Percentiles rank a stretch among this genome's conserved stretches.
Evolutionary conservation across 148 eudicot species (phyloP).

Genomic region (Chenopodium formosanum): DNA sequence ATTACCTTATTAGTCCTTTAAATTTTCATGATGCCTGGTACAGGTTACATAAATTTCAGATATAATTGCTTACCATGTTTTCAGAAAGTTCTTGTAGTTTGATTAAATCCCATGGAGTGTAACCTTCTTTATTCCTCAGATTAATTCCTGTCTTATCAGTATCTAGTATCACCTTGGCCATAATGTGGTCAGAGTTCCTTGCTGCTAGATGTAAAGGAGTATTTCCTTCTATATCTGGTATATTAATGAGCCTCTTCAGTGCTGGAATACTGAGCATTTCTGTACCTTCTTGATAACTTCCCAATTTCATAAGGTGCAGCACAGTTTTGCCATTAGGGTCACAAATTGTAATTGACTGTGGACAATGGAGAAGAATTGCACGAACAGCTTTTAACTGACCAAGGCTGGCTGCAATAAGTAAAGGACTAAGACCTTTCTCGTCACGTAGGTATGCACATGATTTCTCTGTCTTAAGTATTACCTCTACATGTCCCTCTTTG

Average conservation of each 20-base stretch:
- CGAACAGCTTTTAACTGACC: constrained; percentile 34
- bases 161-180: constrained; percentile 36
- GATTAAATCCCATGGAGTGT: constrained; percentile 38
- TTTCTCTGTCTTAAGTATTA: constrained; percentile 30
- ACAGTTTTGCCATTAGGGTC: constrained; percentile 31
- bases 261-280: constrained; percentile 29
- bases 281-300: constrained; percentile 28
- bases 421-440: constrained; percentile 38
- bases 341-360: constrained; percentile 34
- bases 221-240: constrained; percentile 38
- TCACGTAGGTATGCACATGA: constrained; percentile 42
- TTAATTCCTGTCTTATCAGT: constrained; percentile 22
- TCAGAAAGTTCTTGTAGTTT: constrained; percentile 36
- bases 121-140: constrained; percentile 32
- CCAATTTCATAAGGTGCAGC: constrained; percentile 34
- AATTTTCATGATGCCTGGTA: neutral
- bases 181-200: constrained; percentile 24
- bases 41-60: neutral
- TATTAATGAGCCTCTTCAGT: constrained; percentile 31
- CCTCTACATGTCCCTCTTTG: constrained; percentile 31
- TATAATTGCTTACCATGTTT: constrained; percentile 38
- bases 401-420: constrained; percentile 37
- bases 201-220: constrained; percentile 47
- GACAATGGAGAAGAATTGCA: constrained; percentile 38
- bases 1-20: neutral